Evolutionary conservation across 164 flowering plant species (phyloP).

Genomic region (Annona cherimola): DNA sequence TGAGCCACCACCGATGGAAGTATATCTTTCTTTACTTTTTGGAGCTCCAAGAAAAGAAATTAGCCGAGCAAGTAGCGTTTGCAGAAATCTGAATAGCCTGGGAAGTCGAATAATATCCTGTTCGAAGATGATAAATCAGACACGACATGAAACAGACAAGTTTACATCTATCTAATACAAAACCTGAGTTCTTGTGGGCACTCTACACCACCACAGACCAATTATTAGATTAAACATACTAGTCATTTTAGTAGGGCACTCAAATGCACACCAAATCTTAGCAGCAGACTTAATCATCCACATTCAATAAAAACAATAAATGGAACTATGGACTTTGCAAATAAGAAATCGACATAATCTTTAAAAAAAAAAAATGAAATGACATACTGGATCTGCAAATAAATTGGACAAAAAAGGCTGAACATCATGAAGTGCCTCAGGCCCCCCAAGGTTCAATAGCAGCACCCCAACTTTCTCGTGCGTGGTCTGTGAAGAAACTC

Average conservation of each 20-base stretch:
- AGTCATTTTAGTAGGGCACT: background rate
- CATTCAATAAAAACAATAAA: background rate
- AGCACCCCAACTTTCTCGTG: constrained; percentile 87
- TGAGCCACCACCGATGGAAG: constrained; percentile 97
- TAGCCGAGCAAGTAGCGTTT: constrained; percentile 72
- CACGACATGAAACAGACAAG: background rate
- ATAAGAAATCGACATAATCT: background rate
- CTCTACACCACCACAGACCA: too few species aligned
- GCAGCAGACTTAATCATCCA: background rate
- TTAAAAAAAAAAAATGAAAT: background rate
- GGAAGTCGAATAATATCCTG: constrained; percentile 97
- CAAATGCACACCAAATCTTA: background rate
- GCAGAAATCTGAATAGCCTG: constrained; percentile 76
- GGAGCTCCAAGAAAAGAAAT: constrained; percentile 90
- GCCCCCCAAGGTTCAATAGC: constrained; percentile 89
- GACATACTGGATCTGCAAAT: constrained; percentile 94
- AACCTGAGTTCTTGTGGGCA: background rate
- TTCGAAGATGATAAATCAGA: constrained; percentile 4
- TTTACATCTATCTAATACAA: background rate
- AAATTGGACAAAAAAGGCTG: constrained; percentile 91
- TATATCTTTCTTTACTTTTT: constrained; percentile 98
- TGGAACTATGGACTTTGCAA: background rate
- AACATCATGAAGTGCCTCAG: constrained; percentile 57
- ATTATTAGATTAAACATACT: too few species aligned
- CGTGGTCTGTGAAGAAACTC: constrained; percentile 29